Evolutionary conservation across 305 asterid genomes (phyloP), one percentile per base, ranked within the genome.

Genomic region (Fraxinus floribunda): DNA sequence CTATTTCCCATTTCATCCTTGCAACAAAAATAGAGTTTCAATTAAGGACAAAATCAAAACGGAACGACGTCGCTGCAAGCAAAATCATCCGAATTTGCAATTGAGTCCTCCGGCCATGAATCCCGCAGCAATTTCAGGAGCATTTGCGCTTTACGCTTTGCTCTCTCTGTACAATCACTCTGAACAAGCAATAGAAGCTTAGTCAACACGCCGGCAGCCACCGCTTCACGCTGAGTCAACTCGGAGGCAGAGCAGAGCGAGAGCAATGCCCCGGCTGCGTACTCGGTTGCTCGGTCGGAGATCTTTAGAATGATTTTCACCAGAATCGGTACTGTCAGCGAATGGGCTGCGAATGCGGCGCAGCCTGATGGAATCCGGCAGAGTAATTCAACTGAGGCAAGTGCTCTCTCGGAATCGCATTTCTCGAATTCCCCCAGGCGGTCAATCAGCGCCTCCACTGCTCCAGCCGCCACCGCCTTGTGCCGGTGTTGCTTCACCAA

Each of bases 161-260:
- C 99, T n/a, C 99, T 91, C 79, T 91, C 99, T 83, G 99, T 95
- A 88, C 99, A 94, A 83, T 90, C 99, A 91, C 99, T 94, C 90
- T 95, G 99, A 3, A 95, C 97, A 15, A 95, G 88, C 52, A 95
- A 82, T 26, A 94, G 87, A 83, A 95, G 44, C 87, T 93, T 97
- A 71, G 92, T 93, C 89, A 94, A 74, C 78, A 94, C 90, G 72
- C 99, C 98, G 62, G 95, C 95, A 32, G 90, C 93, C 77, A 91
- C 97, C 41, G 95, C 95, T 38, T 93, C 97, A 0, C 73, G 71
- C 84, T 89, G 92, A 1, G 91, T 86, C 49, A 77, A 82, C 84
- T 94, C 98, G 64, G 97, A 93, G 36, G 89, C 89, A 13, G 97
- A 90, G 85, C 97, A 95, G 5, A 94, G 90, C 41, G 99, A 91